phyloP scores from a whole-genome alignment of 2,329 filamentous ascomycete genomes.

The Cladophialophora chaetospira region DNA sequence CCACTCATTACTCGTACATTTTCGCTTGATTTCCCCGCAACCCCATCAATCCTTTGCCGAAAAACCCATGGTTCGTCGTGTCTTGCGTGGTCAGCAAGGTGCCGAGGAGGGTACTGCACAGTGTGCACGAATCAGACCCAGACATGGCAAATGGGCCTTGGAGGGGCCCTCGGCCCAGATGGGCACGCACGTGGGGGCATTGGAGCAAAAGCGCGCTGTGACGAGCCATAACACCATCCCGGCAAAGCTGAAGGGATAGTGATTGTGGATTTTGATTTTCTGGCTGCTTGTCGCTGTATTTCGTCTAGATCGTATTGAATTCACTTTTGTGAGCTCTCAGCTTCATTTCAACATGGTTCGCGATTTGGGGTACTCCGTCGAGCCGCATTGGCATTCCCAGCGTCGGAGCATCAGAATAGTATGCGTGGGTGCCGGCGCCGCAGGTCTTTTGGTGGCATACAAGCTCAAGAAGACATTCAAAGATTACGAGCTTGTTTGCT shows the following conservation, averaged over 20 bases:
- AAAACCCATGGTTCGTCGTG: too few relatives aligned
- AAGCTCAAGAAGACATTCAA: constrained; percentile 31
- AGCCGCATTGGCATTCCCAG: constrained; percentile 9
- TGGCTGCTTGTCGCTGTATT: background rate
- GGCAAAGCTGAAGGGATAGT: too few relatives aligned
- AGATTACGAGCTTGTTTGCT: constrained; percentile 42
- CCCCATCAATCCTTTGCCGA: background rate
- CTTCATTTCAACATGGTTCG: constrained; percentile 3
- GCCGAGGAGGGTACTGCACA: too few relatives aligned
- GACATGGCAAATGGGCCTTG: too few relatives aligned
- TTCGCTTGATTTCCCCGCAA: background rate
- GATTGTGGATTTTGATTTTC: background rate
- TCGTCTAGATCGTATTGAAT: background rate
- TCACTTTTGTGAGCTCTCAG: background rate
- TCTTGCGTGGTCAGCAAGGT: too few relatives aligned
- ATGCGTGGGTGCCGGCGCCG: constrained; percentile 24
- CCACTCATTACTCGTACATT: background rate
- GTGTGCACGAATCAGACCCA: too few relatives aligned
- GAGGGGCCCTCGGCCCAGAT: too few relatives aligned
- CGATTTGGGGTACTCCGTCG: background rate
- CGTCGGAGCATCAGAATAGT: constrained; percentile 17
- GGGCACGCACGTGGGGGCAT: too few relatives aligned
- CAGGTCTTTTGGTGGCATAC: constrained; percentile 21
- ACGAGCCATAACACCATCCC: too few relatives aligned
- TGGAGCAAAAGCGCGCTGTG: too few relatives aligned